Conservation (phyloP, 306 rosid species). For the Sesbania bispinosa region DNA sequence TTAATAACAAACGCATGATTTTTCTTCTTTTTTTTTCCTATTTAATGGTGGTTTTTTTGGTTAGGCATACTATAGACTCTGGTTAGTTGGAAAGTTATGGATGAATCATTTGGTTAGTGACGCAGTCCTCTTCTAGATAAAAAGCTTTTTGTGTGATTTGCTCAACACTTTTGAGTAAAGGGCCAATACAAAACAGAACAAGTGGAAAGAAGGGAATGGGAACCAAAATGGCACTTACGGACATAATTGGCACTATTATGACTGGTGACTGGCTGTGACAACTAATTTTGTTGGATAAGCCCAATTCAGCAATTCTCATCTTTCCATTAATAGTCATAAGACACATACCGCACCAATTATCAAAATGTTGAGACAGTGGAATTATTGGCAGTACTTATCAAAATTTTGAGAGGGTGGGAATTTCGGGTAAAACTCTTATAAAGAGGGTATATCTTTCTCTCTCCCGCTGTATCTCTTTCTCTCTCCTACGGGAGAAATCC, state of each 20-base stretch:
- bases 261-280: slow-evolving; percentile 22
- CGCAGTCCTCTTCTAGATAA: slow-evolving; percentile 29
- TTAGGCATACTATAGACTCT: no score
- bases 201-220: slow-evolving; percentile 27
- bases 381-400: no score
- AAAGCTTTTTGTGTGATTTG: slow-evolving; percentile 16
- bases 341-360: background rate
- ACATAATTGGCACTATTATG: slow-evolving; percentile 40
- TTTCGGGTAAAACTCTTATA: no score
- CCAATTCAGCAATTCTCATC: background rate
- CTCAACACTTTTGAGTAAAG: slow-evolving; percentile 22
- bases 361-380: background rate
- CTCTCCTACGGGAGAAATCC: no score
- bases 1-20: background rate
- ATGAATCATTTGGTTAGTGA: slow-evolving; percentile 30
- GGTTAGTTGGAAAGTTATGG: slow-evolving; percentile 21
- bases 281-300: slow-evolving; percentile 31
- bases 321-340: no score
- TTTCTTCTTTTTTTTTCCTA: no score
- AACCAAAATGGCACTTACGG: slow-evolving; percentile 26
- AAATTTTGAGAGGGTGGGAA: no score
- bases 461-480: no score
- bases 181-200: slow-evolving; percentile 24
- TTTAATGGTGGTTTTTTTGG: no score
- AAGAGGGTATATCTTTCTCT: no score